Base-by-base conservation (phyloP, 106 monocot genomes). In the Iris macrosiphon region DNA sequence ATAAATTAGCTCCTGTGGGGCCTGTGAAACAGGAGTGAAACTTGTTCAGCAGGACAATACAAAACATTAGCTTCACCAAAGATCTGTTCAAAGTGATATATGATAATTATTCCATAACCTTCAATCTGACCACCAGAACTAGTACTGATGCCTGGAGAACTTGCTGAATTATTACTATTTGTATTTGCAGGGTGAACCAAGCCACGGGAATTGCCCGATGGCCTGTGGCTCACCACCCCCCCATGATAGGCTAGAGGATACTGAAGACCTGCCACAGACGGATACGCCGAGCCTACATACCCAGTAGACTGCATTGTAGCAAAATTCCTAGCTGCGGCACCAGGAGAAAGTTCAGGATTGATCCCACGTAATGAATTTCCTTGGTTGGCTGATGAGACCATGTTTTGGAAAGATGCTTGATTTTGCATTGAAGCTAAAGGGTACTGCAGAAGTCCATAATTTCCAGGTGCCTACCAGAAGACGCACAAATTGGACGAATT, bases 1-100 rank as follows among this genome's bases (percentile, higher is more conserved):
- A 93, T 52, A 93, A 63, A 68, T 93, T 93, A 35, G 93, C 93
- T 55, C 87, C 93, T 63, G 80, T 79, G 65, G 87, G 93, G 21
- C 93, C 93, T 93, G 59, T 9, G 66, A 0, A 12, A 55, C 15
- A 6, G 21, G 34, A 35, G 10, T 6, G 10, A 10, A 33, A 49
- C 34, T 14, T 43, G 17, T n/a, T 31, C 34, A 18, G 28, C 27
- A 28, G 21, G 41, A 37, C 25, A 35, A 35, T 0, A 40, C 34
- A 4, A 35, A 10, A 35, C 10, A 6, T 4, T 35, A 6, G 34
- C 4, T 6, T 35, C 7, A 6, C 34, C 7, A 35, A 35, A 35
- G 34, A 10, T 4, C 7, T 35, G 10, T 4, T 10, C 34, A 35
- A 35, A 35, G 10, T 35, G 34, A 35, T 35, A 35, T 6, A 10